phyloP scores from a whole-genome alignment of 2,329 filamentous ascomycete genomes.

The Zymoseptoria passerinii region DNA sequence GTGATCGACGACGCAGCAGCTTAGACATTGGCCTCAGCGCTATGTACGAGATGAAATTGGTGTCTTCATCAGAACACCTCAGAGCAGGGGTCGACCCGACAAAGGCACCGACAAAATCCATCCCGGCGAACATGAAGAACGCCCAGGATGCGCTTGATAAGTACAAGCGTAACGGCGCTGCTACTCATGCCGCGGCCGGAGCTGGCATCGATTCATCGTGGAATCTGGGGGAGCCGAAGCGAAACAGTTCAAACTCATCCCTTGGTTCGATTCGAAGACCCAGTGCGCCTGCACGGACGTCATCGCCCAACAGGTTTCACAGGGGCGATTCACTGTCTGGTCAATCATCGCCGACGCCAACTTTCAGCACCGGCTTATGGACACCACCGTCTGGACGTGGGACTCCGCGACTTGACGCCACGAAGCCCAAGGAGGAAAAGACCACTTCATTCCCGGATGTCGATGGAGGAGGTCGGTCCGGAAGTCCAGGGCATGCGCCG shows the following conservation, averaged over 20 bases:
- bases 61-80: conserved; percentile 69
- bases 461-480: conserved; percentile 6
- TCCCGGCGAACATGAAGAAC: conserved; percentile 8
- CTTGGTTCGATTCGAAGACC: conserved; percentile 19
- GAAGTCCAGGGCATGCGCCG: conserved; percentile 24
- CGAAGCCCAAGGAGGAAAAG: conserved; percentile 17
- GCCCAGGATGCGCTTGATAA: conserved; percentile 13
- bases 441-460: conserved; percentile 7
- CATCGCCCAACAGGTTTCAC: conserved; percentile 21
- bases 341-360: conserved; percentile 28
- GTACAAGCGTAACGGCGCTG: conserved; percentile 14
- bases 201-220: conserved; percentile 12
- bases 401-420: conserved; percentile 16
- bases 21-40: conserved; percentile 42
- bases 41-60: conserved; percentile 64
- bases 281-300: conserved; percentile 11
- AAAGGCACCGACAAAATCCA: conserved; percentile 12
- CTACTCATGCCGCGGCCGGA: conserved; percentile 10
- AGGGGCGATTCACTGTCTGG: conserved; percentile 12
- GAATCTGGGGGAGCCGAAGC: conserved; percentile 15
- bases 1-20: conserved; percentile 33
- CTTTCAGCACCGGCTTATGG: conserved; percentile 31
- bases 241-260: conserved; percentile 17
- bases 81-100: conserved; percentile 42
- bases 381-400: conserved; percentile 24